phyloP scores from a whole-genome alignment of 306 rosid genomes.

The Astragalus membranaceus region DNA sequence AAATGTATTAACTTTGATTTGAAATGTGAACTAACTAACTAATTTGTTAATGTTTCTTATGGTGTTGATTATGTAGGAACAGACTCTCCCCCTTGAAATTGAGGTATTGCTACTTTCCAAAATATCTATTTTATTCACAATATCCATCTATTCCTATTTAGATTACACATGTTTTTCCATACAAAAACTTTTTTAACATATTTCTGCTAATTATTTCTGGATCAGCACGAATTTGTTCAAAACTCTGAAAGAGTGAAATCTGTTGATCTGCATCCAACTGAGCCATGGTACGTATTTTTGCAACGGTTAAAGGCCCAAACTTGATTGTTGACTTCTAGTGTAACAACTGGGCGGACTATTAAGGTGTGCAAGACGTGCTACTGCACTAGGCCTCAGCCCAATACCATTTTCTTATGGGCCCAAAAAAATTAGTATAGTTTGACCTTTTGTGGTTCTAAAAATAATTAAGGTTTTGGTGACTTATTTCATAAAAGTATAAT shows the following conservation, averaged over 20 bases:
- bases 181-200: background rate
- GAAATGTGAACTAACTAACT: slow-evolving; percentile 12
- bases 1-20: background rate
- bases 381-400: too few species aligned
- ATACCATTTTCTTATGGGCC: too few species aligned
- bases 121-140: background rate
- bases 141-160: background rate
- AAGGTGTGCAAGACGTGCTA: too few species aligned
- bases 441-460: too few species aligned
- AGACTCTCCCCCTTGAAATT: slow-evolving; percentile 35
- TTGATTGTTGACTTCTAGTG: background rate
- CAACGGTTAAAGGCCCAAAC: background rate
- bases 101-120: slow-evolving; percentile 31
- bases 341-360: too few species aligned
- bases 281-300: slow-evolving; percentile 52
- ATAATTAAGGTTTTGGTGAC: too few species aligned
- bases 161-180: background rate
- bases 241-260: slow-evolving; percentile 61
- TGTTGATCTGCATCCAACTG: slow-evolving; percentile 58
- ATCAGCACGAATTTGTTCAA: slow-evolving; percentile 50
- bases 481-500: too few species aligned
- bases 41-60: background rate
- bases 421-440: too few species aligned
- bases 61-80: slow-evolving; percentile 22
- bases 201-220: background rate